Evolutionary conservation across 2,329 filamentous ascomycete species (phyloP).

Genomic region (Fusarium circinatum): DNA sequence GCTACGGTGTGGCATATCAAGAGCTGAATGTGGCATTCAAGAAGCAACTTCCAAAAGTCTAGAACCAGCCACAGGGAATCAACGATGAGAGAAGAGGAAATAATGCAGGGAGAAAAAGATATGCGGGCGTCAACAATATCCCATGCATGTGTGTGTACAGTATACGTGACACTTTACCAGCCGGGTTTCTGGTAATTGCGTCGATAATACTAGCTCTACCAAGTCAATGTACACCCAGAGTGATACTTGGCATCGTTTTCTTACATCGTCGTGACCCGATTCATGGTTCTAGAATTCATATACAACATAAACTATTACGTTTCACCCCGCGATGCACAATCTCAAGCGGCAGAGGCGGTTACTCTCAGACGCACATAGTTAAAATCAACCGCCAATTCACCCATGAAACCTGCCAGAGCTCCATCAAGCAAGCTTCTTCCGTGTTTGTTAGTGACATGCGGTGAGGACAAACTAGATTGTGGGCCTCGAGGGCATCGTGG

Average conservation of each 20-base stretch:
- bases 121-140: not conserved
- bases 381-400: not conserved
- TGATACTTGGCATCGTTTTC: slow-evolving; percentile 1
- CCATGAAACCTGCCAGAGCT: slow-evolving; percentile 36
- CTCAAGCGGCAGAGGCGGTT: slow-evolving; percentile 14
- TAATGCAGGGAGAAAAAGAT: slow-evolving; percentile 1
- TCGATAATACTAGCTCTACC: not conserved
- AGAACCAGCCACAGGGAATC: slow-evolving; percentile 12
- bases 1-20: slow-evolving; percentile 1
- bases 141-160: slow-evolving; percentile 18
- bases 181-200: slow-evolving; percentile 1
- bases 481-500: slow-evolving; percentile 34
- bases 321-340: slow-evolving; percentile 17
- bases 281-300: slow-evolving; percentile 10
- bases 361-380: slow-evolving; percentile 3
- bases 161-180: slow-evolving; percentile 3
- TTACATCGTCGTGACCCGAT: not conserved
- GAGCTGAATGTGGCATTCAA: not conserved
- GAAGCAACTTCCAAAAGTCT: slow-evolving; percentile 16
- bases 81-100: slow-evolving; percentile 1
- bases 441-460: slow-evolving; percentile 38
- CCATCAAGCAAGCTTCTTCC: slow-evolving; percentile 15
- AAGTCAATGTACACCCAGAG: not conserved
- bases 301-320: slow-evolving; percentile 25
- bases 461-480: slow-evolving; percentile 30